Evolutionary conservation across 306 rosid genomes (phyloP).

Genomic region (Glycine latifolia): DNA sequence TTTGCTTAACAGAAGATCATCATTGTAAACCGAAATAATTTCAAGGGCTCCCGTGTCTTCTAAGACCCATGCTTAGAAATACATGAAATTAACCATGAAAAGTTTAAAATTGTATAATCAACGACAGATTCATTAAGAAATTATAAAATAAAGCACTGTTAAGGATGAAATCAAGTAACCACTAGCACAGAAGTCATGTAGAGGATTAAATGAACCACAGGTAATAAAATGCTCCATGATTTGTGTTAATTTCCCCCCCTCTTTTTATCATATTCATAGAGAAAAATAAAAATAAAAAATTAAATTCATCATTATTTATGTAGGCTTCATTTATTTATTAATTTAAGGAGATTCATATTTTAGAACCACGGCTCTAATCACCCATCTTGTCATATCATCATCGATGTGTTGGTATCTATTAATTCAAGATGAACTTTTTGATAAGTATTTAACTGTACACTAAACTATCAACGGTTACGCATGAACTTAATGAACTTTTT

Average conservation of each 20-base stretch:
- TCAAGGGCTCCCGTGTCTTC: background rate
- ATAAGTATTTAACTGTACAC: background rate
- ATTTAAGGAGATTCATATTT: background rate
- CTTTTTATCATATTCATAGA: no score
- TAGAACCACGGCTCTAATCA: background rate
- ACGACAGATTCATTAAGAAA: background rate
- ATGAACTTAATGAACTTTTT: constrained; percentile 1
- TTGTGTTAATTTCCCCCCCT: background rate
- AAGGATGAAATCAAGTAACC: background rate
- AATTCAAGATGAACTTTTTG: background rate
- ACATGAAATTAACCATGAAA: background rate
- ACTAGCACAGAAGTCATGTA: background rate
- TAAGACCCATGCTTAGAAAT: background rate
- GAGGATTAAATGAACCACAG: background rate
- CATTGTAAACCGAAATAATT: background rate
- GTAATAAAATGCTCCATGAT: background rate
- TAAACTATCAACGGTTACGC: background rate
- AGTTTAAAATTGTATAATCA: background rate
- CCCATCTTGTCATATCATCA: background rate
- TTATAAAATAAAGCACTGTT: background rate
- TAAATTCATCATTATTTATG: background rate
- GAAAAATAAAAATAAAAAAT: background rate
- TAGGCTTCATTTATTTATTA: background rate
- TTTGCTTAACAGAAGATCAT: background rate
- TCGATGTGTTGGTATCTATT: background rate